Conservation (phyloP, 2,329 filamentous ascomycete species). For the Clonostachys byssicola region DNA sequence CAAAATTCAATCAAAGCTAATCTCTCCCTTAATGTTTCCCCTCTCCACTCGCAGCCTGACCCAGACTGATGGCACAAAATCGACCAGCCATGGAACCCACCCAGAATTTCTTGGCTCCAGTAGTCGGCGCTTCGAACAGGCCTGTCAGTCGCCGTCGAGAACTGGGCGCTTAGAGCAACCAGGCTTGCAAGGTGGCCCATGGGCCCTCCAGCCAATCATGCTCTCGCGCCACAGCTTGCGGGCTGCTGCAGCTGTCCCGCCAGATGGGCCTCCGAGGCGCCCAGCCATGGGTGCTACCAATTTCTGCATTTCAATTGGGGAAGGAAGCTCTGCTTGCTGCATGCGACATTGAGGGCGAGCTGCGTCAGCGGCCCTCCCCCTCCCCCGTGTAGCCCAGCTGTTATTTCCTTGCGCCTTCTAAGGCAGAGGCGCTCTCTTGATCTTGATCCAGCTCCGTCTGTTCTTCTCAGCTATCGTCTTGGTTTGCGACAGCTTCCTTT, state of each 20-base stretch:
- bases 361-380: background rate
- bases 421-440: background rate
- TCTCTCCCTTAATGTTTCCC: too few species aligned
- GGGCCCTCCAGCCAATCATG: slow-evolving; percentile 2
- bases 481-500: background rate
- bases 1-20: too few species aligned
- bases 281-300: background rate
- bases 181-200: background rate
- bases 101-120: slow-evolving; percentile 5
- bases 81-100: too few species aligned
- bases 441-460: background rate
- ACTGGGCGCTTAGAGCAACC: slow-evolving; percentile 3
- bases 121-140: slow-evolving; percentile 7
- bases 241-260: slow-evolving; percentile 2
- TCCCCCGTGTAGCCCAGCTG: background rate
- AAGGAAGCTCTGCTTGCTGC: too few species aligned
- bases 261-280: slow-evolving; percentile 2
- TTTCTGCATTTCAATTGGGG: background rate
- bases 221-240: background rate
- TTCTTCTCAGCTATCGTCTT: background rate
- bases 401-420: background rate
- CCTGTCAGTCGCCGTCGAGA: slow-evolving; percentile 4
- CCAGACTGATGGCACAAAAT: too few species aligned
- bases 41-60: too few species aligned
- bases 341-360: too few species aligned